Conservation (phyloP, 1,284 basidiomycete species). For the Cutaneotrichosporon cavernicola region DNA sequence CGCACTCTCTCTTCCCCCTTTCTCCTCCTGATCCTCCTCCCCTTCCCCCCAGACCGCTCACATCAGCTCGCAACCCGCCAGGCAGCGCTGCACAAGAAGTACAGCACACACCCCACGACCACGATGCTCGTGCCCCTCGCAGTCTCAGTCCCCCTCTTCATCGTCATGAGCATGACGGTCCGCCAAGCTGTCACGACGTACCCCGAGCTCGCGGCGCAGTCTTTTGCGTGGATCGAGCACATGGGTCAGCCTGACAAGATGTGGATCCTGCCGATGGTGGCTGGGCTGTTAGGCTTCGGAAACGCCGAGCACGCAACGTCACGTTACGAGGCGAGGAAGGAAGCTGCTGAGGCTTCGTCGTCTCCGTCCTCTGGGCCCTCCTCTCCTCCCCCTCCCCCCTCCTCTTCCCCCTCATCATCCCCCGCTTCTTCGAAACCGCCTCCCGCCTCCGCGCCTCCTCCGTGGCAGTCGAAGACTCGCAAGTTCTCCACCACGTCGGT, state of each 20-base stretch:
- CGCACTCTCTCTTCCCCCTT: no score
- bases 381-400: background rate
- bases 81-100: conserved; percentile 39
- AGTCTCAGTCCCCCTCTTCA: conserved; percentile 53
- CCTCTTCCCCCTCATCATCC: background rate
- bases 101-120: conserved; percentile 47
- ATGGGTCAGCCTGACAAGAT: conserved; percentile 48
- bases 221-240: conserved; percentile 47
- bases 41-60: background rate
- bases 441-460: background rate
- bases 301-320: conserved; percentile 49
- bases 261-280: conserved; percentile 45
- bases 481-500: background rate
- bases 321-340: conserved; percentile 26
- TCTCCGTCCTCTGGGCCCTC: background rate
- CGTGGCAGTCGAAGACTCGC: background rate
- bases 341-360: conserved; percentile 1
- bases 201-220: conserved; percentile 36
- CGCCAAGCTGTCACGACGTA: conserved; percentile 39
- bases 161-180: conserved; percentile 49
- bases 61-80: conserved; percentile 44
- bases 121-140: conserved; percentile 49
- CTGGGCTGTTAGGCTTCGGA: conserved; percentile 43
- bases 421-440: background rate
- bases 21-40: no score